A percentile compares a stretch with the other conserved stretches of the same genome.
Evolutionary conservation across 768 basidiomycete genomes (phyloP).

Genomic region (Russula brevipes): DNA sequence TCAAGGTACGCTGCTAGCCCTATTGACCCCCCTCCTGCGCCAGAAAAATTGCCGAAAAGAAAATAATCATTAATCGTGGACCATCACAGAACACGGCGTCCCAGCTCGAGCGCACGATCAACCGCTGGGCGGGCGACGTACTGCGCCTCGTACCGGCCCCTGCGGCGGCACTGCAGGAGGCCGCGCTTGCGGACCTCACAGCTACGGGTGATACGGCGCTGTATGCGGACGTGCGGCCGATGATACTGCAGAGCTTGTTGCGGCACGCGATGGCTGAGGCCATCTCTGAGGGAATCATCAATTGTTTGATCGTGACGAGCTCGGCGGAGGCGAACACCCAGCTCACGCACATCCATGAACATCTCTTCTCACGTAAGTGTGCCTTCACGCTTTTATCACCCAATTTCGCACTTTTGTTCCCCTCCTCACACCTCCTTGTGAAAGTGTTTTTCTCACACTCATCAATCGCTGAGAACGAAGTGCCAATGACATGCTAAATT

Average conservation of each 20-base stretch:
- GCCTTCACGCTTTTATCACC: constrained; percentile 17
- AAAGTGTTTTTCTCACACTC: background rate
- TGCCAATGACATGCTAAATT: background rate
- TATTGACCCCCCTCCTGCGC: background rate
- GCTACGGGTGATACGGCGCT: constrained; percentile 41
- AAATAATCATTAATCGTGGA: too few species aligned
- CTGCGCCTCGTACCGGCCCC: constrained; percentile 53
- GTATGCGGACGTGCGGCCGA: constrained; percentile 39
- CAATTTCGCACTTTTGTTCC: background rate
- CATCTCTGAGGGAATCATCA: constrained; percentile 73
- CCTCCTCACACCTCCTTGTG: background rate
- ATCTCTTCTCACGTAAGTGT: constrained; percentile 71
- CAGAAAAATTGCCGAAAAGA: too few species aligned
- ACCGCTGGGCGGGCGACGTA: constrained; percentile 81
- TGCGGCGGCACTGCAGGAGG: constrained; percentile 49
- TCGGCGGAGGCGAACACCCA: constrained; percentile 80
- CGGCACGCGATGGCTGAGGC: constrained; percentile 77
- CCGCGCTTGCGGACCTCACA: constrained; percentile 55
- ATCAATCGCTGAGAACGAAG: background rate
- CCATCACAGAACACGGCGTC: constrained; percentile 58
- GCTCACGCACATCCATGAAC: constrained; percentile 81
- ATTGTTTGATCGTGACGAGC: constrained; percentile 82
- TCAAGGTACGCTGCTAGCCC: constrained; percentile 47
- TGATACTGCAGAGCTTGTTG: constrained; percentile 74
- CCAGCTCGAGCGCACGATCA: constrained; percentile 68